Evolutionary conservation across 2,329 filamentous ascomycete species (phyloP).

Genomic region (Pyricularia sp.): DNA sequence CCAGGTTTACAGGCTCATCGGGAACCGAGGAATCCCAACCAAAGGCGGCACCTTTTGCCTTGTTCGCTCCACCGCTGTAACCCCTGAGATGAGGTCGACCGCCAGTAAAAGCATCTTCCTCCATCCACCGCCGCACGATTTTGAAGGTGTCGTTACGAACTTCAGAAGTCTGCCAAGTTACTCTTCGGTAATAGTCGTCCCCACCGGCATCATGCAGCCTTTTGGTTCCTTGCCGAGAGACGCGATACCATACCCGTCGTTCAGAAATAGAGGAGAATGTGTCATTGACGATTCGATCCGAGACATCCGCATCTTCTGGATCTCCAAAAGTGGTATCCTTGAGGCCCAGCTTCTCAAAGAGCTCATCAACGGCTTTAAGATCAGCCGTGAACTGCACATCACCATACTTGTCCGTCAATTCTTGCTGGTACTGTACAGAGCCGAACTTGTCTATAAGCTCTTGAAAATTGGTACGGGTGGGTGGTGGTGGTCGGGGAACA

Average conservation of each 20-base stretch:
- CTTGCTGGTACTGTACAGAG: conserved; percentile 5
- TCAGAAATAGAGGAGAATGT: conserved; percentile 45
- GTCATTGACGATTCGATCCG: conserved; percentile 39
- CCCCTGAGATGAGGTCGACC: conserved; percentile 32
- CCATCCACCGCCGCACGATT: conserved; percentile 57
- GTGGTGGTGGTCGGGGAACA: neutral
- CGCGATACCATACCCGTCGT: conserved; percentile 55
- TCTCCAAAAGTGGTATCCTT: conserved; percentile 1
- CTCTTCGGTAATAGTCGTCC: conserved; percentile 48
- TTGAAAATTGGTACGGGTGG: conserved; percentile 5
- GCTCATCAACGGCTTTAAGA: conserved; percentile 4
- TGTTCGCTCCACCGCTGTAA: conserved; percentile 24
- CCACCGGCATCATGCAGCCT: conserved; percentile 43
- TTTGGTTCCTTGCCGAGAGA: conserved; percentile 51
- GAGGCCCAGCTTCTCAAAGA: conserved; percentile 4
- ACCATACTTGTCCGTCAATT: conserved; percentile 9
- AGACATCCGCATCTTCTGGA: conserved; percentile 17
- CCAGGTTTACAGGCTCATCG: conserved; percentile 40
- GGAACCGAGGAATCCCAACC: conserved; percentile 49
- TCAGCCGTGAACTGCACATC: conserved; percentile 6
- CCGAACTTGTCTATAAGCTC: conserved; percentile 20
- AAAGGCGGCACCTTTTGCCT: conserved; percentile 43
- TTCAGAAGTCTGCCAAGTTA: conserved; percentile 47
- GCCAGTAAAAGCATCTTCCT: conserved; percentile 46
- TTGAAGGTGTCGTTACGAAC: conserved; percentile 44